phyloP scores from a whole-genome alignment of 176 grass and related monocot species.

The Oryza brachyantha region DNA sequence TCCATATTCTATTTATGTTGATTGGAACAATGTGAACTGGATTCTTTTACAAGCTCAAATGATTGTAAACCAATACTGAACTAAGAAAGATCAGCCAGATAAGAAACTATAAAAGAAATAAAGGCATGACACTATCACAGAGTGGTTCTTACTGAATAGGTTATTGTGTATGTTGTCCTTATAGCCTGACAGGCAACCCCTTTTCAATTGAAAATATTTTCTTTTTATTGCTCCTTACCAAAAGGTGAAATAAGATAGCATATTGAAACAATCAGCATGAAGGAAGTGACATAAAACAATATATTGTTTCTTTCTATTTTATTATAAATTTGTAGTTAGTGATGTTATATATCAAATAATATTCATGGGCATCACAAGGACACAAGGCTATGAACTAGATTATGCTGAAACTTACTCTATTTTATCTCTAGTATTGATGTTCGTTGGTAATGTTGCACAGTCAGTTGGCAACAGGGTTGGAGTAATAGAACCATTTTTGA shows the following conservation, averaged over 20 bases:
- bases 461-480: slow-evolving; percentile 88
- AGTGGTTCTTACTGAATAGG: background rate
- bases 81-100: background rate
- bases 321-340: background rate
- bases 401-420: background rate
- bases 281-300: background rate
- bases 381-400: too few species aligned
- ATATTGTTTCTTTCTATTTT: background rate
- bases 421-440: background rate
- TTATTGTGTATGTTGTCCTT: too few species aligned
- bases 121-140: background rate
- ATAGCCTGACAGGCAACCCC: background rate
- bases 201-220: background rate
- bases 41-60: background rate
- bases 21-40: background rate
- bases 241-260: background rate
- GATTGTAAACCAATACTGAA: background rate
- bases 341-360: background rate
- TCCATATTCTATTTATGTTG: slow-evolving; percentile 5
- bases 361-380: too few species aligned
- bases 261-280: background rate
- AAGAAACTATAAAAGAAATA: background rate
- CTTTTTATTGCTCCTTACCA: background rate
- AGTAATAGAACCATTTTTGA: slow-evolving; percentile 84
- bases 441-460: slow-evolving; percentile 39